Evolutionary conservation across 192 early-diverging fungal species (phyloP), one percentile per base, ranked within the genome.

Genomic region (Backusella sp.): DNA sequence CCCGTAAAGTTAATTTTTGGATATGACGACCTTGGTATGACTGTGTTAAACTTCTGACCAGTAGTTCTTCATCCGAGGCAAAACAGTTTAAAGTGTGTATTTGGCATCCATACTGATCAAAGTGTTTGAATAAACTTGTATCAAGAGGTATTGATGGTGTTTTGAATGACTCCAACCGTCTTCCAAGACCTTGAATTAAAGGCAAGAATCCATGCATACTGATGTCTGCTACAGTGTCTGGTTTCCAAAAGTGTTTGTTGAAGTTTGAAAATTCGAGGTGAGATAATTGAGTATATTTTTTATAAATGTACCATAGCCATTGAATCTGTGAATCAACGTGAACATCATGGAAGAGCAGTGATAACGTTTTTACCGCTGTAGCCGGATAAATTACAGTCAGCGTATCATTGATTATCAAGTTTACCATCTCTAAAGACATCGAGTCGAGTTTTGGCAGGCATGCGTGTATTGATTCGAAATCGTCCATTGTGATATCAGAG

Each of bases 401-500:
- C 4, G 26, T 62, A 62, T 62, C 56, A 14, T 62, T 62, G 3
- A 62, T 62, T 26, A 62, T 28, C 12, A 62, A 12, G 12, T 28
- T 28, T 26, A 62, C 56, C 56, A 62, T 62, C 23, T 62, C 56
- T 62, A 62, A 62, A 62, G 9, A 62, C 30, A 62, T 12, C 23
- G 56, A 62, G 23, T 62, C 56, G 9, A 62, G 26, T 8, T 62
- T 62, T 26, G 21, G 56, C 26, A 62, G 23, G n/a, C 56, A 28
- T 9, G 56, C 56, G 9, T 62, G 56, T 28, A 62, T 23, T 28
- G 56, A 62, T 62, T 62, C 56, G 23, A 62, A 62, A 62, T 62
- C 26, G 23, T 62, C 56, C 56, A 62, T 62, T 26, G 56, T 62
- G 56, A 62, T 62, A 62, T 62, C 56, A 62, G 56, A 62, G 56